Evolutionary conservation across 176 grass and related monocot species (phyloP).

Genomic region (Microstegium vimineum): DNA sequence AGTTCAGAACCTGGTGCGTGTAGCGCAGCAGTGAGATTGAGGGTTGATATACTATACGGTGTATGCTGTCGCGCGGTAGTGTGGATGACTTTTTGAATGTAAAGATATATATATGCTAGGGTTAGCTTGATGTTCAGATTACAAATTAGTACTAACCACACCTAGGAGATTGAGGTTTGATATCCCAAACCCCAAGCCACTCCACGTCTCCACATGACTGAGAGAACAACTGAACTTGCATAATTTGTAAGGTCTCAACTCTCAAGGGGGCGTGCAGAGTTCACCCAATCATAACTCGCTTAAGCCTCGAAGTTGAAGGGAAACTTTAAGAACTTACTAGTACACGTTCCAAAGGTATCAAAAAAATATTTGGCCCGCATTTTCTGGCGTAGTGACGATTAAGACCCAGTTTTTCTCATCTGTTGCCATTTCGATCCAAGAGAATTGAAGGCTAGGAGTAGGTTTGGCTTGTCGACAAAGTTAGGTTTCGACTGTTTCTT

Average conservation of each 20-base stretch:
- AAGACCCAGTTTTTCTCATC: not conserved
- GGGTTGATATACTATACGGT: too few species aligned
- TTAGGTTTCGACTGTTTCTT: not conserved
- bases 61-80: too few species aligned
- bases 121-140: not conserved
- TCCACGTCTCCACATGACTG: not conserved
- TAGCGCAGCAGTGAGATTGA: too few species aligned
- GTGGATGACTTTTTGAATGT: slow-evolving; percentile 3
- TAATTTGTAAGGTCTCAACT: not conserved
- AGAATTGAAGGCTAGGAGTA: not conserved
- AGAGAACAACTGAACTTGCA: not conserved
- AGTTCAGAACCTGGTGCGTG: too few species aligned
- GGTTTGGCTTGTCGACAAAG: not conserved
- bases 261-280: not conserved
- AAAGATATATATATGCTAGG: not conserved
- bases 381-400: not conserved
- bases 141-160: not conserved
- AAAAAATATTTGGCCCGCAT: not conserved
- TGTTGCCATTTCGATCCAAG: not conserved
- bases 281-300: not conserved
- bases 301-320: not conserved
- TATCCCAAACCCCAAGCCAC: not conserved
- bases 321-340: not conserved
- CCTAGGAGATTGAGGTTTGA: not conserved
- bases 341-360: not conserved